A percentile compares a stretch with the other conserved stretches of the same genome.
Conservation (phyloP, 495 filamentous ascomycete species). For the Penicillium ucsense region DNA sequence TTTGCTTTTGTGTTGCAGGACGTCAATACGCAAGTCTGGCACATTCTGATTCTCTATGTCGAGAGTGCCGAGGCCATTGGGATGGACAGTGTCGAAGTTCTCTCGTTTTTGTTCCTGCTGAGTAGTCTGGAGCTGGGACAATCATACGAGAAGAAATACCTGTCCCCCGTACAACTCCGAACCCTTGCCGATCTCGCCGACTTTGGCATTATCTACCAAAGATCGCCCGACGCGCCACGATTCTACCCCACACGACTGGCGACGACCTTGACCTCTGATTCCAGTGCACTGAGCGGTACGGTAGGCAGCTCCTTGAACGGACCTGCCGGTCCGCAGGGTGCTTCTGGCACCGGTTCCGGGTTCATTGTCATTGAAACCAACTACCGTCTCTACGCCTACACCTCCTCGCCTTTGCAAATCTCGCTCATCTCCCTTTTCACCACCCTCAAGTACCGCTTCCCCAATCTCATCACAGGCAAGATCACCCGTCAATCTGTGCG, state of each 20-base stretch:
- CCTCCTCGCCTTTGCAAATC: conserved; percentile 83
- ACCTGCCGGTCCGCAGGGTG: conserved; percentile 26
- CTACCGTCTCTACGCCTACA: conserved; percentile 96
- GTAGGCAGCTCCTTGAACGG: conserved; percentile 25
- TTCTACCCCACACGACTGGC: conserved; percentile 94
- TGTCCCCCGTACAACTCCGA: conserved; percentile 70
- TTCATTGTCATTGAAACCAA: conserved; percentile 98
- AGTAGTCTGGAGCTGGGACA: conserved; percentile 84
- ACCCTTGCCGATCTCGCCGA: conserved; percentile 81
- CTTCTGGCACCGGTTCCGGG: conserved; percentile 53
- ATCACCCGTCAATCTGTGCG: conserved; percentile 80
- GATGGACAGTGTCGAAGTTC: conserved; percentile 84
- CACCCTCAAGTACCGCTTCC: conserved; percentile 75
- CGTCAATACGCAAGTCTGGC: conserved; percentile 94
- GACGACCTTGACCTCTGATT: conserved; percentile 85
- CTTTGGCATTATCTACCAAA: conserved; percentile 82
- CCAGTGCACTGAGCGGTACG: conserved; percentile 43
- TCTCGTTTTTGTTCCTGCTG: conserved; percentile 94
- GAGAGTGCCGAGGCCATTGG: conserved; percentile 68
- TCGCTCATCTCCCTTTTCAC: conserved; percentile 87
- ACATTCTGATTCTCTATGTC: conserved; percentile 83
- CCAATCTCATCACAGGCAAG: conserved; percentile 82
- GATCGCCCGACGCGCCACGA: conserved; percentile 43
- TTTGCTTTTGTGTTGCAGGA: conserved; percentile 94
- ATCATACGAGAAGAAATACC: conserved; percentile 70